phyloP scores from a whole-genome alignment of 805 yeast genomes.

The Saturnispora hagleri region DNA sequence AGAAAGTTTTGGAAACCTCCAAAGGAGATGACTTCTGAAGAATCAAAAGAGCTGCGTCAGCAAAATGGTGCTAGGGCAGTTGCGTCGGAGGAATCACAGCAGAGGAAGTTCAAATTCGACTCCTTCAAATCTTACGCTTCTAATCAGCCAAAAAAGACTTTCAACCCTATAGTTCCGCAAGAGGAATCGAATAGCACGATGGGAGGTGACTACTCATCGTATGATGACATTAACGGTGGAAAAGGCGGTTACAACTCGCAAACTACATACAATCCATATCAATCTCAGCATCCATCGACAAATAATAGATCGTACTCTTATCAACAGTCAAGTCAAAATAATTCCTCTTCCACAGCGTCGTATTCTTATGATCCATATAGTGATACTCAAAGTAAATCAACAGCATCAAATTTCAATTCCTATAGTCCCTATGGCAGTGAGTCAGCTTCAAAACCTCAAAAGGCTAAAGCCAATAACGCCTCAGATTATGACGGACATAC shows the following conservation, averaged over 20 bases:
- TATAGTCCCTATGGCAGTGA: slow-evolving; percentile 3
- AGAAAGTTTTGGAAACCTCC: slow-evolving; percentile 43
- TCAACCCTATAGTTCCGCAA: slow-evolving; percentile 17
- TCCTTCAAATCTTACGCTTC: slow-evolving; percentile 41
- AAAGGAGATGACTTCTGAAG: slow-evolving; percentile 35
- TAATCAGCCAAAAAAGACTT: slow-evolving; percentile 23
- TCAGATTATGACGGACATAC: neutral
- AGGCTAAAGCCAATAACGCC: neutral
- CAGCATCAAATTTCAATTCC: neutral
- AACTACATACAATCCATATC: slow-evolving; percentile 10
- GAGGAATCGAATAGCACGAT: slow-evolving; percentile 9
- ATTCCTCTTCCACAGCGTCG: neutral
- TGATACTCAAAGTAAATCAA: neutral
- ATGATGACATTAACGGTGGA: slow-evolving; percentile 2
- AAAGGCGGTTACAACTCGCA: slow-evolving; percentile 4
- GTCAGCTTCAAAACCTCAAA: slow-evolving; percentile 4
- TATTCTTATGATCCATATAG: neutral
- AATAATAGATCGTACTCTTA: neutral
- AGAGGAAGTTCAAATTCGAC: slow-evolving; percentile 34
- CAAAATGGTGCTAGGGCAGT: slow-evolving; percentile 32
- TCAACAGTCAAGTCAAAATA: neutral
- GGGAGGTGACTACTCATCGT: slow-evolving; percentile 3
- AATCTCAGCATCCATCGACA: neutral
- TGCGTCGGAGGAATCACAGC: slow-evolving; percentile 27
- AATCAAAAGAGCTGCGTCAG: slow-evolving; percentile 33